phyloP scores from a whole-genome alignment of 352 stramenopile genomes.

The Phytophthora pinifolia region DNA sequence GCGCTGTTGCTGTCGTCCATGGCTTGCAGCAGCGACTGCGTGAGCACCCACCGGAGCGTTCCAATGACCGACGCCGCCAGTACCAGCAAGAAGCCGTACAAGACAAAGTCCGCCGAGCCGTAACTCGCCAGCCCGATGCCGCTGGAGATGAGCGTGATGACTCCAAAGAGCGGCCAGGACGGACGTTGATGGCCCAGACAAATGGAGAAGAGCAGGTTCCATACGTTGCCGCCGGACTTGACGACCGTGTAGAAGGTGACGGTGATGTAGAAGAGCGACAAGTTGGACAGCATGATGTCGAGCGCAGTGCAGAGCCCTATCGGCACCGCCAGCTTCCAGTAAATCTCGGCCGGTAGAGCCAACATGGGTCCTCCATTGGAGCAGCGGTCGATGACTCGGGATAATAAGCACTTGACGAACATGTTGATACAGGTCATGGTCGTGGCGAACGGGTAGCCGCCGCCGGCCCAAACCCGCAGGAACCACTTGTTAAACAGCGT shows the following conservation, averaged over 20 bases:
- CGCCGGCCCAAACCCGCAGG: slow-evolving; percentile 63
- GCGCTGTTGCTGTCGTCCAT: slow-evolving; percentile 50
- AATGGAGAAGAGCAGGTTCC: slow-evolving; percentile 85
- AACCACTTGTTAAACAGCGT: slow-evolving; percentile 89
- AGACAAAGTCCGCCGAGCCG: slow-evolving; percentile 72
- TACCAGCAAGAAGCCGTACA: slow-evolving; percentile 72
- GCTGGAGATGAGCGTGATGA: slow-evolving; percentile 70
- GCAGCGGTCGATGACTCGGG: slow-evolving; percentile 53
- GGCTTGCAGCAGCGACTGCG: slow-evolving; percentile 73
- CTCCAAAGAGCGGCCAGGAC: slow-evolving; percentile 45
- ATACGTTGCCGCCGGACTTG: slow-evolving; percentile 78
- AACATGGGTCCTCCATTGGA: slow-evolving; percentile 34
- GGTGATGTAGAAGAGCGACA: slow-evolving; percentile 86
- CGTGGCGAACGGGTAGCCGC: slow-evolving; percentile 73
- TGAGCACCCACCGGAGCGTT: slow-evolving; percentile 79
- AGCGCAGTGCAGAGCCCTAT: slow-evolving; percentile 81
- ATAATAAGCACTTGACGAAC: slow-evolving; percentile 73
- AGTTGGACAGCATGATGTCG: slow-evolving; percentile 83
- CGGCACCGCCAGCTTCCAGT: slow-evolving; percentile 73
- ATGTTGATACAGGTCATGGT: slow-evolving; percentile 85
- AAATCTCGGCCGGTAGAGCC: slow-evolving; percentile 35
- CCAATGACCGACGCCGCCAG: slow-evolving; percentile 68
- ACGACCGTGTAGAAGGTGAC: slow-evolving; percentile 88
- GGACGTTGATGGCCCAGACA: slow-evolving; percentile 69
- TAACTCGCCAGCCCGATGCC: slow-evolving; percentile 77